Base-by-base conservation (phyloP, 1,284 basidiomycete species). In the Xerocomus minutiporus region DNA sequence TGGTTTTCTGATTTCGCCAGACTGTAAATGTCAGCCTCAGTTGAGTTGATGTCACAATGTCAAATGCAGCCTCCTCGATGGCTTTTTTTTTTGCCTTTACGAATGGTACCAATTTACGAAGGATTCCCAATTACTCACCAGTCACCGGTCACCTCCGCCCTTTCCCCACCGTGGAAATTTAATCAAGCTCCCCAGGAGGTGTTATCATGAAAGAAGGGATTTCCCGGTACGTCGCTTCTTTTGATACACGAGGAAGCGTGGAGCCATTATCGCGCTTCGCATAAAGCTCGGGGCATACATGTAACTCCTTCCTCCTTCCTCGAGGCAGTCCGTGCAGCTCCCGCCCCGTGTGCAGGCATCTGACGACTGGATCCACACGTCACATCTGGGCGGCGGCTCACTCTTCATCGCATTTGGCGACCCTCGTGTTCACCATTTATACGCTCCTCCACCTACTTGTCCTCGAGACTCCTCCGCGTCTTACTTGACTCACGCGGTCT, bases 161-260 rank as follows among this genome's bases (percentile, higher is more conserved):
- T 50, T 36, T 29, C 38, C 28, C 38, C 36, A 35, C 41, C 32
- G 50, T 34, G 50, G 57, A 42, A 40, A 43, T 48, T 36, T 29
- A 44, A 36, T 36, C 34, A 44, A 43, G 12, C 44, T 7, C 13
- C 44, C 44, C 42, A 36, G 13, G 35, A 45, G 28, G 36, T 39
- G 43, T 60, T 66, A 50, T 60, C 59, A 62, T 39, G 35, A 56
- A 49, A 42, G 28, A 56, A 48, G 67, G 54, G 45, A 56, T 60
- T 56, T 64, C 56, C 59, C 48, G 50, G 56, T 55, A 49, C 46
- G 53, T 53, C 26, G 44, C 60, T 60, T 62, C 64, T 62, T 61
- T 51, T 68, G 55, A 67, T 64, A 29, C 61, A 66, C 63, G 62
- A 53, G 56, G 58, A 52, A 52, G 51, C n/a, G 32, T 48, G 40